Evolutionary conservation across 495 filamentous ascomycete genomes (phyloP).

Genomic region (Podospora comata): DNA sequence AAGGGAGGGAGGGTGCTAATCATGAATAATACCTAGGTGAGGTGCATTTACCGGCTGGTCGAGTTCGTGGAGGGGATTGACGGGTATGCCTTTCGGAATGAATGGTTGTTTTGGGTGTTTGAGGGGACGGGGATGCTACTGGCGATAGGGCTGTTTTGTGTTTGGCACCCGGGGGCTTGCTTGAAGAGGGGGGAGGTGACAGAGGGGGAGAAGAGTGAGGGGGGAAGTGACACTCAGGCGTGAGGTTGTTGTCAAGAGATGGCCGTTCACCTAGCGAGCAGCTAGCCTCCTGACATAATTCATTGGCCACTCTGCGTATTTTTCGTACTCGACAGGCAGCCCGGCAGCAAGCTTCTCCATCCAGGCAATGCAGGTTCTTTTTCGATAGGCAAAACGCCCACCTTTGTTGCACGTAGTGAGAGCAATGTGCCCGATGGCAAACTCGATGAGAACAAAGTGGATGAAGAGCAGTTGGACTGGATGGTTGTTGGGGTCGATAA

Average conservation of each 20-base stretch:
- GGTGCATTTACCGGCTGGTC: slow-evolving; percentile 59
- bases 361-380: slow-evolving; percentile 23
- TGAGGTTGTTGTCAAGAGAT: neutral
- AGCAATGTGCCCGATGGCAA: slow-evolving; percentile 23
- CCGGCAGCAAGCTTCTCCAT: slow-evolving; percentile 15
- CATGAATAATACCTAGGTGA: slow-evolving; percentile 19
- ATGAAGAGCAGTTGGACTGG: slow-evolving; percentile 46
- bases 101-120: slow-evolving; percentile 63
- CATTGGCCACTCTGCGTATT: slow-evolving; percentile 26
- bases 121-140: slow-evolving; percentile 58
- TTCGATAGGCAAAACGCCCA: slow-evolving; percentile 22
- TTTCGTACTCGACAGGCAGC: slow-evolving; percentile 23
- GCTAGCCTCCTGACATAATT: slow-evolving; percentile 13
- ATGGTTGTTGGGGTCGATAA: slow-evolving; percentile 44
- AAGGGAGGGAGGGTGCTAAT: neutral
- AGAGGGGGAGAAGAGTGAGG: neutral
- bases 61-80: slow-evolving; percentile 59
- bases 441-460: slow-evolving; percentile 45
- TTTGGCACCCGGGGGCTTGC: slow-evolving; percentile 20
- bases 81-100: slow-evolving; percentile 50
- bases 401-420: slow-evolving; percentile 12
- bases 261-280: neutral
- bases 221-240: neutral
- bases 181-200: slow-evolving; percentile 3
- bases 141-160: slow-evolving; percentile 24